Base-by-base conservation (phyloP, 1,139 yeast genomes). In the Taphrina betulina region DNA sequence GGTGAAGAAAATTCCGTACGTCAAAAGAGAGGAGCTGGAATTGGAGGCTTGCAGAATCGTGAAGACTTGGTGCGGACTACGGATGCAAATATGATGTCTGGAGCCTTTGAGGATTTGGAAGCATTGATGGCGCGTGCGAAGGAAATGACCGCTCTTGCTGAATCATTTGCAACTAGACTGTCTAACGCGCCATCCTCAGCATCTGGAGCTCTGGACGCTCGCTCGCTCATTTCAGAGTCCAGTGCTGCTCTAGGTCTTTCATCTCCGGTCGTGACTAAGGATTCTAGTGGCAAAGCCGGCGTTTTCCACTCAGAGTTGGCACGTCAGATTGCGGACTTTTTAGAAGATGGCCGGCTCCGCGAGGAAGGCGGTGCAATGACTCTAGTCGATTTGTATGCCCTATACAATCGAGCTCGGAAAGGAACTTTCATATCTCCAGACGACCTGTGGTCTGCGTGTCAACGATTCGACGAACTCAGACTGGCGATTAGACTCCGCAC, bases 41-140 rank as follows among this genome's bases (percentile, higher is more conserved):
- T 90, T 5, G 83, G 82, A 62, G 87, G 87, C 0, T 72, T 90
- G 19, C 86, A 88, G 62, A 75, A 75, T 52, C 70, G 77, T 8
- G 81, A 83, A 42, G 83, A 80, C 60, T 72, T 74, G 40, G 78
- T 79, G 63, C 72, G 85, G 7, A 74, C 76, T 57, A 77, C 79
- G 52, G 85, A 83, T 61, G 87, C 85, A 58, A 67, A 75, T 19
- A 75, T 89, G 0, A 72, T 89, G 54, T 78, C 80, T 34, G 77
- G 78, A 31, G 89, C 96, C 0, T 71, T 90, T 38, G 85, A 83
- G 56, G 96, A 88, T 67, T 70, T 90, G 45, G 84, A 84, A 60
- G 83, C 84, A 43, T 72, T 90, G 52, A 83, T 88, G 83, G 76
- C 81, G 23, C 79, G 85, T 61, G 95, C 90, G 1, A 81, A 81